Conservation (phyloP, 1,139 yeast species). For the Kodamaea alishanica region DNA sequence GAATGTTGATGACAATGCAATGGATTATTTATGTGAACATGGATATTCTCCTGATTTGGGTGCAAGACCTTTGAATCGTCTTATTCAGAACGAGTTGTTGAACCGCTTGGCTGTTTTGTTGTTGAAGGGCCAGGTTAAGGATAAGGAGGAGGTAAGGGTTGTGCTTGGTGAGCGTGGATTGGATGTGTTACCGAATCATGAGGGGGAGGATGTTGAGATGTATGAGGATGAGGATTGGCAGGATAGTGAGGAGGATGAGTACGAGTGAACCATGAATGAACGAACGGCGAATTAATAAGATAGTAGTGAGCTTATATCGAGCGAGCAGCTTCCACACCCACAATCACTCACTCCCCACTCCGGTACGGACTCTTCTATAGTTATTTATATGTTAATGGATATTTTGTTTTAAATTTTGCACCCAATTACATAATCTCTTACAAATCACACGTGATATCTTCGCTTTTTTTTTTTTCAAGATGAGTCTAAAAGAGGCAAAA, state of each 20-base stretch:
- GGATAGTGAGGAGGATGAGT: slow-evolving; percentile 57
- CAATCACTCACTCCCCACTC: too few species aligned
- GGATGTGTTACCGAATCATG: slow-evolving; percentile 84
- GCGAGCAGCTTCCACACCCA: too few species aligned
- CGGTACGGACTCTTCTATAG: too few species aligned
- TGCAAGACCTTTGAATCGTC: slow-evolving; percentile 94
- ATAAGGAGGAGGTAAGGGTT: slow-evolving; percentile 78
- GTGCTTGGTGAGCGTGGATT: slow-evolving; percentile 60
- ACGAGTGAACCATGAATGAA: too few species aligned
- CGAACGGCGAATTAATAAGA: too few species aligned
- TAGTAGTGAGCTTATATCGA: too few species aligned
- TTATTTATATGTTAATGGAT: too few species aligned
- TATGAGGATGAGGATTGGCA: slow-evolving; percentile 55
- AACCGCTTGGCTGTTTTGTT: slow-evolving; percentile 86
- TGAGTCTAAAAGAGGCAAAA: too few species aligned
- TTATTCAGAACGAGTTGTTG: slow-evolving; percentile 83
- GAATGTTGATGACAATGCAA: slow-evolving; percentile 66
- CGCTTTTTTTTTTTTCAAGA: too few species aligned
- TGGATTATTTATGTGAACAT: slow-evolving; percentile 73
- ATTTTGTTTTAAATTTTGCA: too few species aligned
- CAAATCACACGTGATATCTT: too few species aligned
- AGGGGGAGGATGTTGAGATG: slow-evolving; percentile 54
- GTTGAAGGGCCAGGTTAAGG: slow-evolving; percentile 80
- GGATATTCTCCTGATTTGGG: slow-evolving; percentile 95
- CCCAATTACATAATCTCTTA: too few species aligned